A percentile compares a stretch with the other conserved stretches of the same genome.
Evolutionary conservation across 805 yeast genomes (phyloP).

Genomic region (Jamesozyma spencerorum): DNA sequence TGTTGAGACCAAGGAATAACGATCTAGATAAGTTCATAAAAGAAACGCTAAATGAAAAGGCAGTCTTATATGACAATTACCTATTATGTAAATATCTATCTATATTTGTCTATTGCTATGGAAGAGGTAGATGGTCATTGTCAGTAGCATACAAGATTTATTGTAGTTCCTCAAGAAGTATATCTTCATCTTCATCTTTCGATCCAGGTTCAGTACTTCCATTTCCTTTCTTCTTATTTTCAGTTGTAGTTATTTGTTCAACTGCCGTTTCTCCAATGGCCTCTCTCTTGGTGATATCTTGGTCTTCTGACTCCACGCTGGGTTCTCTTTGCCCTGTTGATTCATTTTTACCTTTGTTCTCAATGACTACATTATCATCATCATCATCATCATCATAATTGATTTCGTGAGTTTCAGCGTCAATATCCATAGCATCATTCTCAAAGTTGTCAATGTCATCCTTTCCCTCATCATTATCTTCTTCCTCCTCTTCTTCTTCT

Average conservation of each 20-base stretch:
- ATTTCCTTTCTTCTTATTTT: too few species aligned
- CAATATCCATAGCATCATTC: not conserved
- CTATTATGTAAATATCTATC: not conserved
- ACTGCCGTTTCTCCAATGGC: too few species aligned
- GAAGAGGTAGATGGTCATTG: not conserved
- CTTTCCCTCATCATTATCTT: slow-evolving; percentile 1
- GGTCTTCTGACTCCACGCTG: too few species aligned
- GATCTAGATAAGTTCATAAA: too few species aligned
- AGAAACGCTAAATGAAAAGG: not conserved
- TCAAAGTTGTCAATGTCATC: not conserved
- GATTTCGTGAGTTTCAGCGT: not conserved
- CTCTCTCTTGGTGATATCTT: too few species aligned
- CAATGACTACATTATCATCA: not conserved
- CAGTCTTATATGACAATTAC: not conserved
- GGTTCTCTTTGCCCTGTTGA: too few species aligned
- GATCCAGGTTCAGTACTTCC: too few species aligned
- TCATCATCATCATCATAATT: not conserved
- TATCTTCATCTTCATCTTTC: too few species aligned
- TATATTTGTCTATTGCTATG: not conserved
- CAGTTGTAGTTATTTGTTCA: too few species aligned
- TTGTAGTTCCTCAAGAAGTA: too few species aligned
- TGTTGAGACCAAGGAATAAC: not conserved
- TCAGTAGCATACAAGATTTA: too few species aligned
- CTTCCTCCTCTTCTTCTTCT: slow-evolving; percentile 4
- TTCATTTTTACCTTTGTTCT: not conserved